Evolutionary conservation across 768 basidiomycete genomes (phyloP), one percentile per base, ranked within the genome.

Genomic region (Daedaleopsis nitida): DNA sequence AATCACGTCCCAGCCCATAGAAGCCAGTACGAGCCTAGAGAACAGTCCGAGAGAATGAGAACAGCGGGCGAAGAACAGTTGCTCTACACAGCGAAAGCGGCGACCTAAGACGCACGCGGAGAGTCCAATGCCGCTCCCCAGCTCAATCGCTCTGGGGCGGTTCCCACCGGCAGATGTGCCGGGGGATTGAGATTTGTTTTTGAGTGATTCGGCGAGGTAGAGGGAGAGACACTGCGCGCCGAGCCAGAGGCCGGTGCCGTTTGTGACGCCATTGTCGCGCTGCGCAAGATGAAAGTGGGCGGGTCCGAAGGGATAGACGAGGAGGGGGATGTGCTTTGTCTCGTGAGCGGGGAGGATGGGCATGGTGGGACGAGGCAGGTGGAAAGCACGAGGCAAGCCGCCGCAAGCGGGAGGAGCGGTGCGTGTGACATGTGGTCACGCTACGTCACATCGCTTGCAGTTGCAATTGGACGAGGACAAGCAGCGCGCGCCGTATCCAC

Each of bases 211-310:
- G 19, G 79, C 74, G 35, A 92, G 78, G 69, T 86, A 91, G 47
- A 79, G 68, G 17, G 89, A 80, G 42, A 94, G 81, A 69, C 89
- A 82, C 73, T 96, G 92, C 0, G 86, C 89, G 44, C 85, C 86
- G 55, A 94, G 85, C 93, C 93, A 94, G 53, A 94, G 84, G 2
- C 89, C 84, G 3, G 91, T 93, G 17, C 93, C 93, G 60, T 90
- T 94, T 24, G 87, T 84, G 16, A 73, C 67, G 44, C 88, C 86
- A 67, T 89, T 80, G 71, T 84, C 77, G 47, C 70, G 76, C 75
- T 91, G 89, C 2, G 70, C n/a, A 54, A 91, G 80, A 21, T 66
- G 60, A 64, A 90, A 87, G 16, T 66, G 49, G 55, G 65, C 60
- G 19, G 54, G 12, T 49, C 66, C 63, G 77, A 83, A 77, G n/a